Evolutionary conservation across 2,329 filamentous ascomycete genomes (phyloP).

Genomic region (Exophiala sp.): DNA sequence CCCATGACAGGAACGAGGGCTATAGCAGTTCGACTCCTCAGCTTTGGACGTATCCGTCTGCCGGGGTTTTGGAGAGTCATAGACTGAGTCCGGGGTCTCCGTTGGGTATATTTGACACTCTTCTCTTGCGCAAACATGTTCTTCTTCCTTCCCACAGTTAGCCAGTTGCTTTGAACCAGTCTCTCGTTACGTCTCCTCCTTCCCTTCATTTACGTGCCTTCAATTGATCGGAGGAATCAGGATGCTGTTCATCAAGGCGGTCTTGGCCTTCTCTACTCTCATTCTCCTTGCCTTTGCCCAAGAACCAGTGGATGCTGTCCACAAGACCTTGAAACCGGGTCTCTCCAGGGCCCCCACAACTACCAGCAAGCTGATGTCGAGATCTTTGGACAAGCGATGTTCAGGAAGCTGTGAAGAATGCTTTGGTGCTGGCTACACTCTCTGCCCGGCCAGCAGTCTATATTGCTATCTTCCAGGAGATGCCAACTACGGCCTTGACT

Average conservation of each 20-base stretch:
- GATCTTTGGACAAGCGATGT: constrained; percentile 20
- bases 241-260: constrained; percentile 17
- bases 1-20: too few relatives aligned
- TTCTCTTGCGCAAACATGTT: too few relatives aligned
- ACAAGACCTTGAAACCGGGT: constrained; percentile 6
- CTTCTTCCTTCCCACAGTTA: too few relatives aligned
- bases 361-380: constrained; percentile 12
- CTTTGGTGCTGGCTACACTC: constrained; percentile 23
- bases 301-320: constrained; percentile 10
- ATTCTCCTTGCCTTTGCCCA: constrained; percentile 14
- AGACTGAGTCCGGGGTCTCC: too few relatives aligned
- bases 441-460: constrained; percentile 17
- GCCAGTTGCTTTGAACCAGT: constrained; percentile 4
- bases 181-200: not conserved
- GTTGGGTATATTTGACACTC: too few relatives aligned
- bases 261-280: constrained; percentile 13
- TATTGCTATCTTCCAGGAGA: constrained; percentile 24
- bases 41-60: constrained; percentile 13
- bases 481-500: constrained; percentile 19
- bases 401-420: constrained; percentile 23
- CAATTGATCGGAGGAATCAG: not conserved
- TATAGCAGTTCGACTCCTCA: not conserved
- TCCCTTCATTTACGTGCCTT: not conserved
- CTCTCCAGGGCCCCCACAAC: constrained; percentile 3
- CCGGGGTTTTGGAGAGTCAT: too few relatives aligned